These are phyloP conservation scores for Malbranchea zuffiana DNA, from an alignment of 2,329 filamentous ascomycete species.

Conservation along the genomic window DNA sequence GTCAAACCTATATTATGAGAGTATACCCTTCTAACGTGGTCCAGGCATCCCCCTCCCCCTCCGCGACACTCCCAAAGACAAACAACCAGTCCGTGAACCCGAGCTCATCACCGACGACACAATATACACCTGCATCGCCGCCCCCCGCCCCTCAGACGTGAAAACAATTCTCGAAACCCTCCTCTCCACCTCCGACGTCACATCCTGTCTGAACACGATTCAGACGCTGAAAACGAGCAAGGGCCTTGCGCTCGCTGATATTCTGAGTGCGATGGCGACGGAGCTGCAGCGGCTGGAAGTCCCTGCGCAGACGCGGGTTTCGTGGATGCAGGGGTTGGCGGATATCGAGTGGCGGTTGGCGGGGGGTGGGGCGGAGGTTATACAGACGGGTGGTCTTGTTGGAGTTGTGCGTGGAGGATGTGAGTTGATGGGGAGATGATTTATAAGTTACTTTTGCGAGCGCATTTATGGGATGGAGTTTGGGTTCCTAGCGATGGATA, in stretches of 20 bases:
- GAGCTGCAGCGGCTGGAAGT: conserved; percentile 76
- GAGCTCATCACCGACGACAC: conserved; percentile 83
- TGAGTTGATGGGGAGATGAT: conserved; percentile 60
- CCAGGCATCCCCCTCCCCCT: conserved; percentile 56
- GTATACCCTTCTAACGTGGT: conserved; percentile 4
- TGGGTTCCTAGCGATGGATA: too few species aligned
- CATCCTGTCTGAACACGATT: conserved; percentile 75
- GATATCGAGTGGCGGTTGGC: conserved; percentile 88
- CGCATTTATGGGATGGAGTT: too few species aligned
- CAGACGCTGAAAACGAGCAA: conserved; percentile 76
- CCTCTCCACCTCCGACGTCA: conserved; percentile 75
- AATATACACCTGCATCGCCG: conserved; percentile 96
- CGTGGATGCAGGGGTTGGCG: conserved; percentile 82
- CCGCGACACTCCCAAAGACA: conserved; percentile 49
- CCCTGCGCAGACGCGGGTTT: conserved; percentile 72
- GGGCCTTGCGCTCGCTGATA: conserved; percentile 84
- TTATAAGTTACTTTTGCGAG: too few species aligned
- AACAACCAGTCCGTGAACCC: conserved; percentile 48
- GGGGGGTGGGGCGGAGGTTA: conserved; percentile 70
- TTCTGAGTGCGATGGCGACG: conserved; percentile 75
- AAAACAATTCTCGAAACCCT: conserved; percentile 73
- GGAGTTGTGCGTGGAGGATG: conserved; percentile 80
- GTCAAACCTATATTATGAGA: conserved; percentile 17
- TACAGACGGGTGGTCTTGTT: conserved; percentile 89
- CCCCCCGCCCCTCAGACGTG: conserved; percentile 83